Evolutionary conservation across 2,329 filamentous ascomycete genomes (phyloP).

Genomic region (Pleomassaria siparia): DNA sequence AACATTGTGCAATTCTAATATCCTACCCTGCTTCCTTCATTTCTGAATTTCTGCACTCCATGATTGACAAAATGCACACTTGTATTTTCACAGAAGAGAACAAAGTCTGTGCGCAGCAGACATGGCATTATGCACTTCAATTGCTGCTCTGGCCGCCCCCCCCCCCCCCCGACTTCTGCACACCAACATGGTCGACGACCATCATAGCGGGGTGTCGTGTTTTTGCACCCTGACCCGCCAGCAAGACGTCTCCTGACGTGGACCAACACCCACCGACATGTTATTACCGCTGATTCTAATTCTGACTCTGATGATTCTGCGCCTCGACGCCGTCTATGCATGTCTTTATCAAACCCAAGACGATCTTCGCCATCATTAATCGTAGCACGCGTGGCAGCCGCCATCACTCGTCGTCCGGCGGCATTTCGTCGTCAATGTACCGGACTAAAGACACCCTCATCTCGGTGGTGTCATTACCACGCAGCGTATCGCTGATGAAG

Average conservation of each 20-base stretch:
- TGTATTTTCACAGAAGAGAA: neutral
- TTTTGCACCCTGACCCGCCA: neutral
- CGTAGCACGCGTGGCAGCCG: neutral
- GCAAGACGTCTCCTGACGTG: neutral
- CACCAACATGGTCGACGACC: neutral
- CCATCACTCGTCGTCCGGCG: constrained; percentile 85
- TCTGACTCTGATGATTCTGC: too few relatives aligned
- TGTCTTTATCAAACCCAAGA: constrained; percentile 1
- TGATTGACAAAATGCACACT: too few relatives aligned
- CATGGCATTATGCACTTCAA: neutral
- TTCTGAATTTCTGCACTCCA: too few relatives aligned
- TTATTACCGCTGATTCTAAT: neutral
- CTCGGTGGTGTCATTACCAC: constrained; percentile 94
- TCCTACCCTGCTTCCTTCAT: too few relatives aligned
- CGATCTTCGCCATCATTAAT: constrained; percentile 8
- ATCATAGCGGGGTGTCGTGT: neutral
- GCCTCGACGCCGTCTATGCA: constrained; percentile 7
- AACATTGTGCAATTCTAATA: neutral
- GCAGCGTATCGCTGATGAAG: constrained; percentile 89
- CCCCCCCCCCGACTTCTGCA: neutral
- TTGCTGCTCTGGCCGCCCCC: neutral
- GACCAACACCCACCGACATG: neutral
- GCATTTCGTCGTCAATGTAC: constrained; percentile 97
- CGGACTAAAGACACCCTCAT: constrained; percentile 90
- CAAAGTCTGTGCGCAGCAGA: neutral